A percentile compares a stretch with the other conserved stretches of the same genome.
phyloP scores from a whole-genome alignment of 139 green algal genomes.

The Penium margaritaceum region DNA sequence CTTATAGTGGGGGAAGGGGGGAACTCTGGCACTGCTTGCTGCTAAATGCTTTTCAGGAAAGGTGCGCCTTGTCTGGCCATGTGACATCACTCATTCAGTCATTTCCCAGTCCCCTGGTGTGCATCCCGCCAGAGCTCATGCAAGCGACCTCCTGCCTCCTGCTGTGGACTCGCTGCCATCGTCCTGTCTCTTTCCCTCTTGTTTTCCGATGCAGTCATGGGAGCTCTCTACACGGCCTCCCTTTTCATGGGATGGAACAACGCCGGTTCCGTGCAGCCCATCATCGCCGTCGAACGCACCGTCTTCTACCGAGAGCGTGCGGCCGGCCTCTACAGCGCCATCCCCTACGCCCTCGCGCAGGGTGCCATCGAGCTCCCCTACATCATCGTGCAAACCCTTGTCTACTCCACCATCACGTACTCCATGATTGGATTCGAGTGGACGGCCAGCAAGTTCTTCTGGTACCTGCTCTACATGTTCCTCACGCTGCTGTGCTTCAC shows the following conservation, averaged over 20 bases:
- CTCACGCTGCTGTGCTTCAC: conserved; percentile 48
- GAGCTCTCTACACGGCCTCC: background rate
- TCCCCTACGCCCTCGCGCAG: conserved; percentile 37
- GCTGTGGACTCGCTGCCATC: too few species aligned
- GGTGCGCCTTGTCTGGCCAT: too few species aligned
- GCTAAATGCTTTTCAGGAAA: too few species aligned
- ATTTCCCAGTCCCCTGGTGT: too few species aligned
- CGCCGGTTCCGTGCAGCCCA: background rate
- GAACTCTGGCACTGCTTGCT: too few species aligned
- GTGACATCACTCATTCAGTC: too few species aligned
- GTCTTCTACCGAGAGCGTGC: background rate
- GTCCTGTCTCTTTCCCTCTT: too few species aligned
- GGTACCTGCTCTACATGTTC: conserved; percentile 43
- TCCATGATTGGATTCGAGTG: conserved; percentile 50
- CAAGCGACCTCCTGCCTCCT: too few species aligned
- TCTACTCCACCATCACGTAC: conserved; percentile 52
- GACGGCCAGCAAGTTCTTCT: conserved; percentile 25
- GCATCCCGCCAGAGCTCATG: too few species aligned
- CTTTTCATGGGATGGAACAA: background rate
- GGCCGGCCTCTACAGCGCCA: conserved; percentile 11
- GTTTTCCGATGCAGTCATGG: conserved; percentile 46
- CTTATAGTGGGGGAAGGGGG: too few species aligned
- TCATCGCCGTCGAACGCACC: background rate
- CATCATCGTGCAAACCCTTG: conserved; percentile 43
- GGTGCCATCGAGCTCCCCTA: conserved; percentile 51